These are phyloP conservation scores for Alternaria consortialis DNA, from an alignment of 2,329 filamentous ascomycete species.

Conservation along the genomic window DNA sequence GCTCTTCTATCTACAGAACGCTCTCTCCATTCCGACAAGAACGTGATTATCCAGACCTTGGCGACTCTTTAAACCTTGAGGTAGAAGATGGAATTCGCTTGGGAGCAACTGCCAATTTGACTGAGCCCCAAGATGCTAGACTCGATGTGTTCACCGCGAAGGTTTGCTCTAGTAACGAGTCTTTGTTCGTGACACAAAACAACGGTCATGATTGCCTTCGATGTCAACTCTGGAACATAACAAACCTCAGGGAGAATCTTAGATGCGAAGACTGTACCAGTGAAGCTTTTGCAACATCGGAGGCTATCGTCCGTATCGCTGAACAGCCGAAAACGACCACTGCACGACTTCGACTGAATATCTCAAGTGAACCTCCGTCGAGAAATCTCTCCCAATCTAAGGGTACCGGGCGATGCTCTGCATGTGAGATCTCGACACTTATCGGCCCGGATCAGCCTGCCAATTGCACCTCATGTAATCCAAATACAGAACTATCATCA, in stretches of 20 bases:
- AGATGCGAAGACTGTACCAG: slow-evolving; percentile 35
- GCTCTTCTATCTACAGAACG: slow-evolving; percentile 4
- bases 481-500: slow-evolving; percentile 15
- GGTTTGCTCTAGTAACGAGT: slow-evolving; percentile 16
- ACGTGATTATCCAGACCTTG: slow-evolving; percentile 10
- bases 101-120: slow-evolving; percentile 14
- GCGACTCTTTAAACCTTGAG: slow-evolving; percentile 19
- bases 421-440: slow-evolving; percentile 31
- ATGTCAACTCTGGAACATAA: slow-evolving; percentile 37
- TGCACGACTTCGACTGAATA: not conserved
- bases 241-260: slow-evolving; percentile 30
- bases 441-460: slow-evolving; percentile 22
- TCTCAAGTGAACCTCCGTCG: too few species aligned
- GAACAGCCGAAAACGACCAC: not conserved
- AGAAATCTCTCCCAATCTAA: not conserved
- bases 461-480: slow-evolving; percentile 26
- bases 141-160: slow-evolving; percentile 35
- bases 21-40: not conserved
- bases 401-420: slow-evolving; percentile 27
- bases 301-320: not conserved
- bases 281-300: slow-evolving; percentile 8
- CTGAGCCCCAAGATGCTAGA: slow-evolving; percentile 30
- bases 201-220: slow-evolving; percentile 24
- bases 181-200: slow-evolving; percentile 17
- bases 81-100: slow-evolving; percentile 20